These are phyloP conservation scores for Dryas alaskensis DNA, from an alignment of 306 rosid species.

Conservation along the genomic window DNA sequence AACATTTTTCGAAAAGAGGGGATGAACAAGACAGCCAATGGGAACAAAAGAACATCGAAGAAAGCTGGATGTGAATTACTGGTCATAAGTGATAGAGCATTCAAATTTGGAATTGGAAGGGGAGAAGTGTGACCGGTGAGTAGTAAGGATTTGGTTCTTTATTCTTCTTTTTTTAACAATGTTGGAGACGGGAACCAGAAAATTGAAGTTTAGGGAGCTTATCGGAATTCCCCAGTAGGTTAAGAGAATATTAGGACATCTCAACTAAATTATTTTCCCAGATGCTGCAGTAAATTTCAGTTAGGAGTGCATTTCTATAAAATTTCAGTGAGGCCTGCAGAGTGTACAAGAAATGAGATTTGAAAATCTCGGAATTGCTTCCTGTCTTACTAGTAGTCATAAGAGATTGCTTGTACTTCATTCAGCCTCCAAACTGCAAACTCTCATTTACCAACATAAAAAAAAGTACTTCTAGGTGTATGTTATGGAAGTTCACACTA, in stretches of 20 bases:
- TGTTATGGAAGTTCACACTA: background rate
- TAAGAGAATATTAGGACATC: background rate
- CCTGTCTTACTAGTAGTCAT: background rate
- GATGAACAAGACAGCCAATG: background rate
- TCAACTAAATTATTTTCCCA: background rate
- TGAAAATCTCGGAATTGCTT: background rate
- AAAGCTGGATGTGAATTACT: background rate
- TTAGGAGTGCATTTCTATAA: background rate
- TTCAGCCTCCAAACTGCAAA: background rate
- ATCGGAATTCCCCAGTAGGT: background rate
- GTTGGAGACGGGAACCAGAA: background rate
- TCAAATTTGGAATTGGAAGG: background rate
- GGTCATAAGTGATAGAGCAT: background rate
- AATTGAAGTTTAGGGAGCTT: background rate
- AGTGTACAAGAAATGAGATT: background rate
- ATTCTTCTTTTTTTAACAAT: background rate
- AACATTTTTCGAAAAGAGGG: background rate
- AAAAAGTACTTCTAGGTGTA: background rate
- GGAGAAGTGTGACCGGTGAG: background rate
- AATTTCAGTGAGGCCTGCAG: conserved; percentile 1
- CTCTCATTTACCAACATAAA: background rate
- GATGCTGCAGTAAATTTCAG: background rate
- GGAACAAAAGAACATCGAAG: background rate
- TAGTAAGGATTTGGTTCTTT: background rate
- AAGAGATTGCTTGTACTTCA: background rate